Evolutionary conservation across 78 protist genomes (phyloP).

Genomic region (Capsaspora owczarzaki): DNA sequence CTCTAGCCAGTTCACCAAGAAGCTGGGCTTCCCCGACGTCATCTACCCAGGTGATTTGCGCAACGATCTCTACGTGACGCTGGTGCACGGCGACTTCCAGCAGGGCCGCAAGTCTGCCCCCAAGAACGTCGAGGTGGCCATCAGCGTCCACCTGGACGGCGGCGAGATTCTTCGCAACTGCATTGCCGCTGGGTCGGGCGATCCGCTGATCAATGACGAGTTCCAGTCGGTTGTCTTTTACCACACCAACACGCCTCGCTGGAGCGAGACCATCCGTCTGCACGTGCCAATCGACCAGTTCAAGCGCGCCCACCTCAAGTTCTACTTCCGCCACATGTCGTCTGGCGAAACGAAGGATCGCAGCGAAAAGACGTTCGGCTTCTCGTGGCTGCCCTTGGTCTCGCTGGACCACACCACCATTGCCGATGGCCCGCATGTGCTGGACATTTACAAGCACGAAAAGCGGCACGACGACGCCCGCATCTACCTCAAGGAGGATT

Average conservation of each 20-base stretch:
- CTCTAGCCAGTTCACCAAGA: too few relatives aligned
- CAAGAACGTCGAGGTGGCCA: background rate
- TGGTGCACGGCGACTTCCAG: background rate
- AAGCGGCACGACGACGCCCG: background rate
- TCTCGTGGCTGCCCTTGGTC: background rate
- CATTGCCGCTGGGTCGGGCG: background rate
- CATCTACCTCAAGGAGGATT: background rate
- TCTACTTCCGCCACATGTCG: background rate
- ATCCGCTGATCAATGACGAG: background rate
- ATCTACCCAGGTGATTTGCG: background rate
- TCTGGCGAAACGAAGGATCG: background rate
- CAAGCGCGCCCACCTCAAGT: background rate
- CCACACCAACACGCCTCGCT: background rate
- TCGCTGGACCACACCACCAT: background rate
- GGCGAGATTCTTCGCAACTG: background rate
- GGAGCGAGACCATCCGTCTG: background rate
- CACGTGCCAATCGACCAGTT: background rate
- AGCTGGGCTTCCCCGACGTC: slow-evolving; percentile 10
- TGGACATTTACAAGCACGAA: background rate
- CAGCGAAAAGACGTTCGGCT: background rate
- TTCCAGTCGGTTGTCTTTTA: background rate
- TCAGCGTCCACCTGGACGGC: background rate
- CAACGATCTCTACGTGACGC: slow-evolving; percentile 12
- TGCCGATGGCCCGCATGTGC: background rate
- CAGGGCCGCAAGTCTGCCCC: slow-evolving; percentile 10